Base-by-base conservation (phyloP, 495 filamentous ascomycete species). In the Hypoxylon fragiforme region DNA sequence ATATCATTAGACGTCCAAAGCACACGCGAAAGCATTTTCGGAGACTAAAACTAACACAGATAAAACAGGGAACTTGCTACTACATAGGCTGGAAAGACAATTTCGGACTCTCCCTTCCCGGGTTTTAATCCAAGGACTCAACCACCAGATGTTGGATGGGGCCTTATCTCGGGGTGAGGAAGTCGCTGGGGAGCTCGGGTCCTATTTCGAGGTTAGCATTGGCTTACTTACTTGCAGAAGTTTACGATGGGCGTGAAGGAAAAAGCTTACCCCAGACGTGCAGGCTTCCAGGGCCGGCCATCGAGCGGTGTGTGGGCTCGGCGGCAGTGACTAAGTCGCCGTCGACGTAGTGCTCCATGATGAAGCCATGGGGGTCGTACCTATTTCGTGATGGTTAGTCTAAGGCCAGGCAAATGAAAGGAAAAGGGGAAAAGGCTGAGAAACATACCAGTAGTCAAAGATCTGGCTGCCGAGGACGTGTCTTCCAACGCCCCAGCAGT, bases 401-500 rank as follows among this genome's bases (percentile, higher is more conserved):
- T 3, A 7, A 11, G 6, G 18, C 0, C 7, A 18, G 7, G 1
- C 0, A 13, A 12, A 37, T 16, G n/a, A n/a, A n/a, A n/a, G n/a
- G n/a, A n/a, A n/a, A n/a, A n/a, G n/a, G n/a, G n/a, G n/a, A 18
- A 11, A 35, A 3, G 34, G 62, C 3, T 2, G 12, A 14, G 16
- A 44, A 6, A 6, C 72, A 15, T 67, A 80, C 79, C 87, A 83
- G 71, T 91, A 88, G 64, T 91, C 88, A 40, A 92, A 78, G 32
- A 85, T 75, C 64, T 84, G 80, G 61, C 78, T 77, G 43, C 83
- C 76, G 72, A 90, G 67, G 44, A 86, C 74, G 77, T 90, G 84
- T 69, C 89, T 61, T 59, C 88, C 76, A 53, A 87, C 80, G 0
- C 87, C 87, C 88, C 88, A 91, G 46, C 85, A 85, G 50, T 79